phyloP scores from a whole-genome alignment of 2,329 filamentous ascomycete species.

The Fusarium longipes region DNA sequence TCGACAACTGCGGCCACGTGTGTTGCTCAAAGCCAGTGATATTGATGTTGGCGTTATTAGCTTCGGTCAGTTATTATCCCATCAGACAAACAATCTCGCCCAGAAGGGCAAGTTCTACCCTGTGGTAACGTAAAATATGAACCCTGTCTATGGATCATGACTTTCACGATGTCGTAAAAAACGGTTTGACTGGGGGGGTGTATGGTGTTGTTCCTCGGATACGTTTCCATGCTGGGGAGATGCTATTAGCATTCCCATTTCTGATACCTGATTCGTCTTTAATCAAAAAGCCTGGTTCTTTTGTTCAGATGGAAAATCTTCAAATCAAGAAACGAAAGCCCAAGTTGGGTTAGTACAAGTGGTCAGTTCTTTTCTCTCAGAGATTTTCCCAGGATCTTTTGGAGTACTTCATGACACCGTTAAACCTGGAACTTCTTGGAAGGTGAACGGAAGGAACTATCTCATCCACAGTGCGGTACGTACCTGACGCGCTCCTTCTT shows the following conservation, averaged over 20 bases:
- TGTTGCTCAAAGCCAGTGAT: slow-evolving; percentile 7
- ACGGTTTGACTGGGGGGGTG: slow-evolving; percentile 4
- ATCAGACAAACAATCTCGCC: not conserved
- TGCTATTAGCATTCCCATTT: slow-evolving; percentile 17
- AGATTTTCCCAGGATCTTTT: slow-evolving; percentile 39
- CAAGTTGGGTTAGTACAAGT: slow-evolving; percentile 20
- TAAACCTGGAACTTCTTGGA: slow-evolving; percentile 22
- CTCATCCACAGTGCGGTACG: slow-evolving; percentile 4
- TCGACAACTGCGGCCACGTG: slow-evolving; percentile 4
- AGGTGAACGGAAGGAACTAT: slow-evolving; percentile 25
- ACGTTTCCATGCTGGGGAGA: not conserved
- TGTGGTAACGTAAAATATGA: slow-evolving; percentile 14
- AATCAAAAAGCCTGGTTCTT: slow-evolving; percentile 27
- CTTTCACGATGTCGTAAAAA: slow-evolving; percentile 28
- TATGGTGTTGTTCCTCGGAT: not conserved
- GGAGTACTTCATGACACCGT: slow-evolving; percentile 18
- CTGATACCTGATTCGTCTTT: slow-evolving; percentile 16
- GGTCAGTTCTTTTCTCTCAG: slow-evolving; percentile 25
- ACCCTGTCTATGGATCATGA: slow-evolving; percentile 20
- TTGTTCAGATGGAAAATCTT: slow-evolving; percentile 22
- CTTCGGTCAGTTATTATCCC: not conserved
- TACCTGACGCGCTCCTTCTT: not conserved
- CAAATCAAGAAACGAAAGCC: slow-evolving; percentile 24
- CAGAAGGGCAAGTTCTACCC: slow-evolving; percentile 8
- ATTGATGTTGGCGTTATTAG: slow-evolving; percentile 1